phyloP scores from a whole-genome alignment of 495 filamentous ascomycete genomes.

The Echria macrotheca region DNA sequence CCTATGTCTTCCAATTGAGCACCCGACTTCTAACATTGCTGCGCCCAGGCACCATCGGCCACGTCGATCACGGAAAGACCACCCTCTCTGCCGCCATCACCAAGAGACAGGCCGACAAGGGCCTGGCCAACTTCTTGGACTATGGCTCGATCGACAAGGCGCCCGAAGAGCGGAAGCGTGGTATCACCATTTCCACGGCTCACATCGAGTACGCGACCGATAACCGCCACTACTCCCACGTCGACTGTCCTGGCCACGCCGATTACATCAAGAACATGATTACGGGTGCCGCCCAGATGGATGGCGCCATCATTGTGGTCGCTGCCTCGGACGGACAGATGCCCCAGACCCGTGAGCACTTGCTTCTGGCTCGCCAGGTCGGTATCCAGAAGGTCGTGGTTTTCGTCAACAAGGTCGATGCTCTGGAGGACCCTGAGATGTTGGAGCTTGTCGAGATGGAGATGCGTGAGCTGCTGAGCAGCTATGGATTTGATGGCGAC shows the following conservation, averaged over 20 bases:
- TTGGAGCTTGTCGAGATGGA: conserved; percentile 99
- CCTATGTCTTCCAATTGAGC: neutral
- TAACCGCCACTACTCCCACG: conserved; percentile 91
- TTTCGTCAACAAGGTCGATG: conserved; percentile 99
- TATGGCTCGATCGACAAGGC: conserved; percentile 98
- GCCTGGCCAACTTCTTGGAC: conserved; percentile 86
- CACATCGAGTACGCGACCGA: conserved; percentile 98
- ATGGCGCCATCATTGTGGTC: conserved; percentile 96
- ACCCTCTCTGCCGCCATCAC: conserved; percentile 97
- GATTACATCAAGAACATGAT: conserved; percentile 99
- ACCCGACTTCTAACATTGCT: conserved; percentile 7
- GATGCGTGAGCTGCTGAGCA: conserved; percentile 91
- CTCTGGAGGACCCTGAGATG: conserved; percentile 96
- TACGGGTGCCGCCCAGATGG: conserved; percentile 95
- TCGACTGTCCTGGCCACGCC: conserved; percentile 98
- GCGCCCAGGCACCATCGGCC: conserved; percentile 82
- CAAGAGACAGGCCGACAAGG: conserved; percentile 91
- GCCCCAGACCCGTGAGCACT: conserved; percentile 98
- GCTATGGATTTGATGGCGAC: conserved; percentile 96
- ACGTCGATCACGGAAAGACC: conserved; percentile 99
- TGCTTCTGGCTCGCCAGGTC: conserved; percentile 94
- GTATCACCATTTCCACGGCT: conserved; percentile 97
- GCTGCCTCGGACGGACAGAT: conserved; percentile 98
- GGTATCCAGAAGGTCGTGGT: conserved; percentile 97
- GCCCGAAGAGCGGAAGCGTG: conserved; percentile 97